Percentiles rank a stretch among this genome's conserved stretches.
Evolutionary conservation across 1,284 basidiomycete genomes (phyloP).

Genomic region (Malassezia obtusa): DNA sequence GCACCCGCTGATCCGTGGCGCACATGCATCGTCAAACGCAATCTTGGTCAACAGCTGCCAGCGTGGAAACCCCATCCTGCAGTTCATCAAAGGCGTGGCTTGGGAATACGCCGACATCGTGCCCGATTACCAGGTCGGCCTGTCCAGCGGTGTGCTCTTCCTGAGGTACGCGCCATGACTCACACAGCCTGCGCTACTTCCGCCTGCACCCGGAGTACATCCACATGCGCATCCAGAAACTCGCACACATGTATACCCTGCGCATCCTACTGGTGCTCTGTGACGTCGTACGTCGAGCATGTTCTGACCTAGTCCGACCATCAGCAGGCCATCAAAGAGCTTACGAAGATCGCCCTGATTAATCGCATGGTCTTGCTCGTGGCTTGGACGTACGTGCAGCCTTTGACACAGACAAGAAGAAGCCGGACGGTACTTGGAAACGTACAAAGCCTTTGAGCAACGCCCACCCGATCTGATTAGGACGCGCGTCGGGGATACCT

Average conservation of each 20-base stretch:
- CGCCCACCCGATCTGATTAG: slow-evolving; percentile 88
- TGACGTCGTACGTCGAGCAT: slow-evolving; percentile 63
- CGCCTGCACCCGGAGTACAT: slow-evolving; percentile 96
- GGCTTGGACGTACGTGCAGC: slow-evolving; percentile 68
- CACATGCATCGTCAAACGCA: slow-evolving; percentile 25
- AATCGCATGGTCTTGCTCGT: slow-evolving; percentile 87
- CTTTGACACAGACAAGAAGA: slow-evolving; percentile 58
- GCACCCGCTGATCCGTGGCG: slow-evolving; percentile 28
- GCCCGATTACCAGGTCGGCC: slow-evolving; percentile 56
- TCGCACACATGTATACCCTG: slow-evolving; percentile 70
- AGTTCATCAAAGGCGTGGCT: slow-evolving; percentile 71
- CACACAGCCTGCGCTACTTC: slow-evolving; percentile 76
- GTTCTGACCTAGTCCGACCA: slow-evolving; percentile 63
- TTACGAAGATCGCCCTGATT: slow-evolving; percentile 69
- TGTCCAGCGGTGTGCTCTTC: slow-evolving; percentile 34
- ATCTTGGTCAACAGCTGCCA: slow-evolving; percentile 34
- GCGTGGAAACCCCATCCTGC: slow-evolving; percentile 70
- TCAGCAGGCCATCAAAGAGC: slow-evolving; percentile 75
- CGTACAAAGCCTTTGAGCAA: slow-evolving; percentile 86
- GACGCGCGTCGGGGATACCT: slow-evolving; percentile 80
- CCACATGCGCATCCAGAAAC: slow-evolving; percentile 73
- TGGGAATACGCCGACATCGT: slow-evolving; percentile 92
- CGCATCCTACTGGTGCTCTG: slow-evolving; percentile 81
- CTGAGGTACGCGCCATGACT: slow-evolving; percentile 18
- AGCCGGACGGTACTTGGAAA: slow-evolving; percentile 78